Conservation (phyloP, 148 eudicot genomes). For the Gaultheria prostrata region DNA sequence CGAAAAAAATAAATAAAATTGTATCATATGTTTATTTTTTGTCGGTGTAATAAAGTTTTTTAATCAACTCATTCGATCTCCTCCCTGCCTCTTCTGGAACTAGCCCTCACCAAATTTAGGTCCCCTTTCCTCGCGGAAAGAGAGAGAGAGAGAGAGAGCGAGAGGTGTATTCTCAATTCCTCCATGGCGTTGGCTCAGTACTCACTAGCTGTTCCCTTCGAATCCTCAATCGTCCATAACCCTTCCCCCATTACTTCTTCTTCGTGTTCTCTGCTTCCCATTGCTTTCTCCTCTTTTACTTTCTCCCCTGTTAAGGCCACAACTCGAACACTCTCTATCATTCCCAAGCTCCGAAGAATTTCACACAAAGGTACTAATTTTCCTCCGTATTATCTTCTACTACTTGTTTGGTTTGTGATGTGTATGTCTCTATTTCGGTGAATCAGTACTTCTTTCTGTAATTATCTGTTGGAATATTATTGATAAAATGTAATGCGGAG, state of each 20-base stretch:
- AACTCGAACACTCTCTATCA: slow-evolving; percentile 19
- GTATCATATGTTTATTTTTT: too few species aligned
- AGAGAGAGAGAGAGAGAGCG: not conserved
- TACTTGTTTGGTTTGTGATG: not conserved
- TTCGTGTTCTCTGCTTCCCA: slow-evolving; percentile 13
- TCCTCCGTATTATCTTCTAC: not conserved
- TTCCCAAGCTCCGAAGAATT: slow-evolving; percentile 16
- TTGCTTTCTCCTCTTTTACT: slow-evolving; percentile 11
- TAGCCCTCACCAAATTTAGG: not conserved
- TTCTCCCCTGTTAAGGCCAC: slow-evolving; percentile 21
- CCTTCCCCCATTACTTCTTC: not conserved
- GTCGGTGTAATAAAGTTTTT: too few species aligned
- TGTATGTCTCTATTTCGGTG: not conserved
- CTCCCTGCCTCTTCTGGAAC: slow-evolving; percentile 15
- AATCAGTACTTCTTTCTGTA: not conserved
- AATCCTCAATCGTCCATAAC: slow-evolving; percentile 18
- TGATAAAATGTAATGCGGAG: not conserved
- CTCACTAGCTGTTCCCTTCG: slow-evolving; percentile 18
- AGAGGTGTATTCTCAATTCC: not conserved
- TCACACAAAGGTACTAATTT: slow-evolving; percentile 25
- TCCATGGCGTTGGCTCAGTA: slow-evolving; percentile 29
- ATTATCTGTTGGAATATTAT: not conserved
- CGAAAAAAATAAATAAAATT: too few species aligned
- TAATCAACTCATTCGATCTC: not conserved
- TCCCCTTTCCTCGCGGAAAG: not conserved